Conservation (phyloP, 345 rosid genomes). For the Populus alba region DNA sequence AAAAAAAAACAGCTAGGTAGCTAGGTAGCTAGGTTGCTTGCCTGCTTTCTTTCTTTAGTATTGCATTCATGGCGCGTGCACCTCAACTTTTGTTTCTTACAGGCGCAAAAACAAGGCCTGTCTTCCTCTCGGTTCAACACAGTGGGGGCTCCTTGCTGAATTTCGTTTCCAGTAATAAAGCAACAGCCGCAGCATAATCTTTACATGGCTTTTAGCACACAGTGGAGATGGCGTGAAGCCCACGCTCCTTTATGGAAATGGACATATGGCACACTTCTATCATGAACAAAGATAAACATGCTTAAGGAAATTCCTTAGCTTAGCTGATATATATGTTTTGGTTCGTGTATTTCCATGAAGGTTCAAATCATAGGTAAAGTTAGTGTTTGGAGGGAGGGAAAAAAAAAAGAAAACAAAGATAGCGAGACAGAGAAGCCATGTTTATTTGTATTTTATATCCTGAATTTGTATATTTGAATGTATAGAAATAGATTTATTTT, state of each 20-base stretch:
- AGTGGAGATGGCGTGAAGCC: neutral
- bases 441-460: too few relatives aligned
- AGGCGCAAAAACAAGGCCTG: neutral
- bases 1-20: neutral
- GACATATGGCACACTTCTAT: neutral
- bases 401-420: too few relatives aligned
- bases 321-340: neutral
- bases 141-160: neutral
- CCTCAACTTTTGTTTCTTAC: neutral
- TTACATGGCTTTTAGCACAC: neutral
- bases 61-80: neutral
- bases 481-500: too few relatives aligned
- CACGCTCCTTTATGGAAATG: neutral
- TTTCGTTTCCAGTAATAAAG: slow-evolving; percentile 4
- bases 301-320: neutral
- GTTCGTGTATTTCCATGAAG: too few relatives aligned
- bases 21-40: neutral
- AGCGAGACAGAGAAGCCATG: too few relatives aligned
- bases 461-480: too few relatives aligned
- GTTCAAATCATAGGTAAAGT: too few relatives aligned
- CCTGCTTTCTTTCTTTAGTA: neutral
- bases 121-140: neutral
- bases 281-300: neutral
- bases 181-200: neutral
- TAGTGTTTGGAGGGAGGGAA: too few relatives aligned